Base-by-base conservation (phyloP, 2,329 filamentous ascomycete species). In the Xylaria sp. region DNA sequence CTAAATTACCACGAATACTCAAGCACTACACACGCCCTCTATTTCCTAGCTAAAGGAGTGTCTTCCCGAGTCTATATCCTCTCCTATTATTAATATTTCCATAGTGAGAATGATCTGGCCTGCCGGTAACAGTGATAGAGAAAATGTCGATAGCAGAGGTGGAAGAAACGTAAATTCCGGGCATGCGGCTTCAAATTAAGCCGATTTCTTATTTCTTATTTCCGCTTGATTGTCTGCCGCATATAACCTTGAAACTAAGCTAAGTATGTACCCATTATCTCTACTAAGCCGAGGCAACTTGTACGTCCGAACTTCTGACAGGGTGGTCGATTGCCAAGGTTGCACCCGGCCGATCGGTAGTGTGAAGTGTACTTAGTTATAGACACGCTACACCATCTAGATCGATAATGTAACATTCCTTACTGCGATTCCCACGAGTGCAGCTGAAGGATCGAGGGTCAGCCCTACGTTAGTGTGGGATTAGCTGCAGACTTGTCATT, bases 381-480 rank as follows among this genome's bases (percentile, higher is more conserved):
- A 36, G 34, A 11, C 8, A 36, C 34, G 34, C 34, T 11, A 47
- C n/a, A 47, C 6, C 17, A 19, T 47, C 42, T 47, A 45, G 36
- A 57, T 53, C 60, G 61, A 60, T 42, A 56, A 36, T 34, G 42
- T 12, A 61, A 56, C 51, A 39, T 27, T 17, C 53, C 58, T 51
- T 57, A 34, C 34, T 58, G n/a, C 56, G 50, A 3, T 24, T 27
- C 47, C 34, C 45, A 12, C 19, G 8, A n/a, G 5, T 47, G 17
- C 54, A 59, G 47, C 65, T 54, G 61, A 53, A 36, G 51, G 51
- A 55, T 59, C 60, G 32, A 67, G 12, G 5, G 24, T 58, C 66
- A 68, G 66, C 66, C 66, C 61, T 68, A 68, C n/a, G 14, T 27
- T 67, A 67, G 59, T 64, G 48, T 45, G 57, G 66, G 56, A 54